Evolutionary conservation across 352 stramenopile species (phyloP).

Genomic region (Pythium myriotylum): DNA sequence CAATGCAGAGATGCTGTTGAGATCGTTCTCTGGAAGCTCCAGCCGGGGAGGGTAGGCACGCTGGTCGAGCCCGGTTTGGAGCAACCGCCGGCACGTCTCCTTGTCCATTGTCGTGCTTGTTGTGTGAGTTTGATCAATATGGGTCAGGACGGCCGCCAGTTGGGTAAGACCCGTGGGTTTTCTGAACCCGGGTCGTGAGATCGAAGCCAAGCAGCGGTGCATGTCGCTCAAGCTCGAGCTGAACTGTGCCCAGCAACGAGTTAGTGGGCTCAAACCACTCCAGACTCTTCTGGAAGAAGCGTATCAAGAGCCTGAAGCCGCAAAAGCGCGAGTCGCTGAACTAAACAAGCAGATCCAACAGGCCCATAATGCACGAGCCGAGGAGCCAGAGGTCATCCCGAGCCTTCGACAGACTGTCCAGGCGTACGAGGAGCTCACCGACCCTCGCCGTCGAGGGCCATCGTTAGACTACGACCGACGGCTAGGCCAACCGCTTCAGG

Average conservation of each 20-base stretch:
- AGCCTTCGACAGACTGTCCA: slow-evolving; percentile 61
- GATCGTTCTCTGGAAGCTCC: too few relatives aligned
- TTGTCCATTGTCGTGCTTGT: too few relatives aligned
- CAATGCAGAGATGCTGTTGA: too few relatives aligned
- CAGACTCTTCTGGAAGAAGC: slow-evolving; percentile 40
- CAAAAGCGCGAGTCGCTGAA: slow-evolving; percentile 32
- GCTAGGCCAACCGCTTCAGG: slow-evolving; percentile 5
- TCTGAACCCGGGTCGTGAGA: too few relatives aligned
- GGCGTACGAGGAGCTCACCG: slow-evolving; percentile 62
- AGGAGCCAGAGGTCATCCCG: slow-evolving; percentile 60
- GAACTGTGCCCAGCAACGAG: slow-evolving; percentile 51
- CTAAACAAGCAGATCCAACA: slow-evolving; percentile 33
- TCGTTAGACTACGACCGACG: slow-evolving; percentile 6
- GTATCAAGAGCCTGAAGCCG: slow-evolving; percentile 36
- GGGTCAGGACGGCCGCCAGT: too few relatives aligned
- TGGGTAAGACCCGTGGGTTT: too few relatives aligned
- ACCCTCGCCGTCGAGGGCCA: slow-evolving; percentile 30
- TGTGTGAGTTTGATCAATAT: too few relatives aligned
- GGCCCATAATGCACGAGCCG: slow-evolving; percentile 35
- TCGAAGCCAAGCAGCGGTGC: slow-evolving; percentile 44
- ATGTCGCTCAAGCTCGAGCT: slow-evolving; percentile 52
- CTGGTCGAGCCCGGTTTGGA: too few relatives aligned
- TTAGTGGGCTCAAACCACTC: slow-evolving; percentile 52
- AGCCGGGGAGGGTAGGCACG: too few relatives aligned
- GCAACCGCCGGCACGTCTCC: too few relatives aligned